Evolutionary conservation across 768 basidiomycete species (phyloP).

Genomic region (Naematelia encephala): DNA sequence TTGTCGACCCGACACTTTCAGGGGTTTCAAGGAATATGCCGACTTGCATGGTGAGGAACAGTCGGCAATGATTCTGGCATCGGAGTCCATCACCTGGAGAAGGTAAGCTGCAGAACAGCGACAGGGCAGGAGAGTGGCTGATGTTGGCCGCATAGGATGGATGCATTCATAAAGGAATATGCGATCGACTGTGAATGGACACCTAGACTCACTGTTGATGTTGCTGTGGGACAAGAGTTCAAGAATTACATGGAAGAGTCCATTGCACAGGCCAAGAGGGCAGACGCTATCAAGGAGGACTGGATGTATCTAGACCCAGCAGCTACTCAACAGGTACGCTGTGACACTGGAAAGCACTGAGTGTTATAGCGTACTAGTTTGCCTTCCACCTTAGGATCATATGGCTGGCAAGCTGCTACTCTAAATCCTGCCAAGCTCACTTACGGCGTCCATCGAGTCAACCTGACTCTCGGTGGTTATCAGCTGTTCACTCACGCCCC

Average conservation of each 20-base stretch:
- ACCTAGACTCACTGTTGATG: conserved; percentile 36
- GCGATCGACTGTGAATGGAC: conserved; percentile 44
- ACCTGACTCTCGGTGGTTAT: conserved; percentile 20
- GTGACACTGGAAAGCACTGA: conserved; percentile 1
- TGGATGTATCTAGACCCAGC: conserved; percentile 8
- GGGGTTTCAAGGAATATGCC: conserved; percentile 42
- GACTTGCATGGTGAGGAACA: conserved; percentile 51
- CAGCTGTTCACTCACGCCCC: conserved; percentile 24
- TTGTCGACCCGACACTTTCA: conserved; percentile 31
- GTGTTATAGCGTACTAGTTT: conserved; percentile 7
- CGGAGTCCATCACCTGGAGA: conserved; percentile 56
- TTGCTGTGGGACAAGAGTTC: conserved; percentile 37
- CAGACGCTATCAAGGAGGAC: conserved; percentile 13
- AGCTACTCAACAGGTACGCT: conserved; percentile 2
- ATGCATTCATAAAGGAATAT: conserved; percentile 49
- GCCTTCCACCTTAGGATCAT: conserved; percentile 15
- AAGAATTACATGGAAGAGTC: conserved; percentile 20
- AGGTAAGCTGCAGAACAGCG: conserved; percentile 58
- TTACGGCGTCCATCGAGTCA: conserved; percentile 20
- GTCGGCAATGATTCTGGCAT: conserved; percentile 36
- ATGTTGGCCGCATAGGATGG: conserved; percentile 77
- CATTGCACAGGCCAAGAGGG: conserved; percentile 18
- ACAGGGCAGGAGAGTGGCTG: background rate
- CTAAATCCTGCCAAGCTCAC: conserved; percentile 36
- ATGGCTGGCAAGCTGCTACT: conserved; percentile 31